phyloP scores from a whole-genome alignment of 805 yeast species.

The Saccharomycopsis fibuligera region DNA sequence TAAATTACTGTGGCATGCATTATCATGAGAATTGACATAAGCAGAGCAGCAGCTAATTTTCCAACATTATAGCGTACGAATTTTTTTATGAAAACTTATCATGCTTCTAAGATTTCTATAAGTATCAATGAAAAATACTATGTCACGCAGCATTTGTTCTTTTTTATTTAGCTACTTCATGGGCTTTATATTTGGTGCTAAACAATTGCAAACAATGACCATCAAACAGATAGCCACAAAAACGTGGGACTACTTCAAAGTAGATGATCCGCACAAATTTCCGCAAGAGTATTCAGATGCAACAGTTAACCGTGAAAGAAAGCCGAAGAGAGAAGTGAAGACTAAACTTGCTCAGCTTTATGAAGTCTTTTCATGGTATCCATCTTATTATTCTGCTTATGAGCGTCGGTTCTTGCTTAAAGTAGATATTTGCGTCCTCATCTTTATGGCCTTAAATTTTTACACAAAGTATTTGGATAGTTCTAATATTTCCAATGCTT shows the following conservation, averaged over 20 bases:
- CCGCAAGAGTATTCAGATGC: neutral
- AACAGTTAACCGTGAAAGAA: neutral
- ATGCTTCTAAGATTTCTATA: no score
- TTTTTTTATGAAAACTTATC: no score
- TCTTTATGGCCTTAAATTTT: slow-evolving; percentile 7
- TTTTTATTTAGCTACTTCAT: no score
- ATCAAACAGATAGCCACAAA: neutral
- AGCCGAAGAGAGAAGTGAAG: neutral
- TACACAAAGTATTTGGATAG: slow-evolving; percentile 50
- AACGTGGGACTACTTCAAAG: neutral
- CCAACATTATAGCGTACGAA: no score
- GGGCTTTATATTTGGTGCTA: no score
- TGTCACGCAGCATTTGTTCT: no score
- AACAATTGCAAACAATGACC: no score
- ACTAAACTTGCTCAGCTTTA: neutral
- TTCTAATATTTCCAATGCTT: slow-evolving; percentile 57
- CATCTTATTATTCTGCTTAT: slow-evolving; percentile 20
- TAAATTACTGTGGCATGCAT: no score
- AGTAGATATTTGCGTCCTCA: slow-evolving; percentile 9
- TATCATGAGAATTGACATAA: no score
- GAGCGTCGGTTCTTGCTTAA: slow-evolving; percentile 7
- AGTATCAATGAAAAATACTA: no score
- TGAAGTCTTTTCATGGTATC: slow-evolving; percentile 8
- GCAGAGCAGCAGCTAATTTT: no score
- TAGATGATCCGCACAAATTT: neutral